phyloP scores from a whole-genome alignment of 257 asterid species.

The Solanum sparsipilum region DNA sequence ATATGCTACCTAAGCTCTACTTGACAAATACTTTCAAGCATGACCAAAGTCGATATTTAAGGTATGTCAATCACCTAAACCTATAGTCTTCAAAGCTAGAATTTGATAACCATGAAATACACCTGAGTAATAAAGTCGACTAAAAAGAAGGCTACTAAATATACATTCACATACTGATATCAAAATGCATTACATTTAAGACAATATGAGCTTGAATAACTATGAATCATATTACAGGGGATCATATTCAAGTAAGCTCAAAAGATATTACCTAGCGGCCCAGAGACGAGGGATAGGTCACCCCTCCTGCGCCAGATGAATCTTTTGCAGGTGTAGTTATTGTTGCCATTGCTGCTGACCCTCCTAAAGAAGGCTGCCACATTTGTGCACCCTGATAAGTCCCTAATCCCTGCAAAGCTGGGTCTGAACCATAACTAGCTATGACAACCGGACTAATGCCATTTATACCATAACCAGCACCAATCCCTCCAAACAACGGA shows the following conservation, averaged over 20 bases:
- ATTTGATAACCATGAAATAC: neutral
- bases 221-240: neutral
- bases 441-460: constrained; percentile 28
- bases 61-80: neutral
- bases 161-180: neutral
- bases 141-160: neutral
- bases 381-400: constrained; percentile 26
- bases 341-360: constrained; percentile 13
- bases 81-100: neutral
- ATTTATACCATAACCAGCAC: constrained; percentile 40
- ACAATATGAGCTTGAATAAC: neutral
- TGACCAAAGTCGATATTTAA: neutral
- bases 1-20: neutral
- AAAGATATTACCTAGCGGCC: constrained; percentile 33
- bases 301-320: constrained; percentile 21
- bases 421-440: constrained; percentile 48
- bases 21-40: neutral
- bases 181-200: neutral
- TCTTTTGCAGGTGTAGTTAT: constrained; percentile 17
- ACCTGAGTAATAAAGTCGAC: neutral
- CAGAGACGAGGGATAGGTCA: constrained; percentile 24
- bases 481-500: constrained; percentile 14
- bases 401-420: constrained; percentile 47
- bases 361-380: constrained; percentile 29
- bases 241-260: neutral